Evolutionary conservation across 75 land plant genomes (phyloP), one percentile per base, ranked within the genome.

Genomic region (Gnetum montanum): DNA sequence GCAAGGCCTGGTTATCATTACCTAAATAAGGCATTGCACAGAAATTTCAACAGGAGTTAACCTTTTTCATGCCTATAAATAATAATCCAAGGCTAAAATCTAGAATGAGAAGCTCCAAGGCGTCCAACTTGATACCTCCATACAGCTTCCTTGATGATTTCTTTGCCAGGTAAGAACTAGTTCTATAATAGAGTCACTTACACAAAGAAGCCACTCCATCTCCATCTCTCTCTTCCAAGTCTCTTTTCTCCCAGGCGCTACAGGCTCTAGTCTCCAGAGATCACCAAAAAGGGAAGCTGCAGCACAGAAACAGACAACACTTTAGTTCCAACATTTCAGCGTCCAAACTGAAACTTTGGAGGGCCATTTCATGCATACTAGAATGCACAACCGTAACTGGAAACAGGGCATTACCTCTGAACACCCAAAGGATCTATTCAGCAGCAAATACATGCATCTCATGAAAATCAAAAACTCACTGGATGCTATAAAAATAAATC

Each of bases 101-200:
- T 11, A 36, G 10, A 2, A 66, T 26, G 23, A 10, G 41, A 43
- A 38, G 12, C 25, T 22, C 29, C 50, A 26, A 11, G 15, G 16
- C 24, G n/a, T 52, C 16, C 56, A 0, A 6, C 29, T 27, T 31
- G 6, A 2, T 60, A 83, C 87, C 87, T 83, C 87, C 40, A 80
- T 63, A 50, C 73, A 80, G 11, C 59, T 66, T 22, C 85, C 87
- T 72, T 83, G 82, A 18, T 78, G 75, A 60, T 69, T 72, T 43
- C 70, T 76, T 63, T 83, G 87, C 80, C 76, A 80, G 34, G 87
- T 68, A 8, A 84, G 87, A 1, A 66, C 60, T 0, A 86, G 63
- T 60, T 86, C 86, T 3, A 86, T 77, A 43, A 86, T 86, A 62
- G 76, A 81, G 46, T 86, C 90, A 61, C 86, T 66, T 1, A 79